These are phyloP conservation scores for Fusarium sp. DNA, from an alignment of 2,329 filamentous ascomycete genomes.

Conservation along the genomic window DNA sequence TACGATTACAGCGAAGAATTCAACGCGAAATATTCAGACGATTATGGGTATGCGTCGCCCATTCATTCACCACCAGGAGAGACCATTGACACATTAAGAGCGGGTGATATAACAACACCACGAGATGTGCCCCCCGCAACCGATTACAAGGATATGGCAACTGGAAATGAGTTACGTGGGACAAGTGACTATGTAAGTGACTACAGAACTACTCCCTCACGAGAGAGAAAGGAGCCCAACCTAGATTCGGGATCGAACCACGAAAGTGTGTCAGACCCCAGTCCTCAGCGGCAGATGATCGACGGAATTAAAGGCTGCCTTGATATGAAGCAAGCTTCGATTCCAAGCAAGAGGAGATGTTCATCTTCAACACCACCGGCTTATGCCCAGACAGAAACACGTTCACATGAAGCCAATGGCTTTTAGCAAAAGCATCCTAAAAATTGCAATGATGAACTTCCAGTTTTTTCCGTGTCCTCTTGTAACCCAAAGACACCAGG, in stretches of 20 bases:
- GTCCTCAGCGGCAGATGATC: not conserved
- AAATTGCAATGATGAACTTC: not conserved
- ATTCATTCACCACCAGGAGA: constrained; percentile 52
- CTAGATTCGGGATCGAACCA: not conserved
- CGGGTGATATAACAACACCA: constrained; percentile 31
- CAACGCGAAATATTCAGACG: constrained; percentile 51
- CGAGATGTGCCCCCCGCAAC: not conserved
- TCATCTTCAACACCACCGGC: constrained; percentile 26
- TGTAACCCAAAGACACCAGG: constrained; percentile 17
- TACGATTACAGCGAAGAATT: constrained; percentile 69
- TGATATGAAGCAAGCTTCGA: not conserved
- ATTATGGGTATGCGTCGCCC: constrained; percentile 38
- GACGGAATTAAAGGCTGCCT: not conserved
- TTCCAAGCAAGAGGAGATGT: constrained; percentile 1
- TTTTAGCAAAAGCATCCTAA: constrained; percentile 25
- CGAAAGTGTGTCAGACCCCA: constrained; percentile 1
- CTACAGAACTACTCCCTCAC: not conserved
- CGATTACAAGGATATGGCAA: constrained; percentile 7
- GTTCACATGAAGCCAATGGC: constrained; percentile 2
- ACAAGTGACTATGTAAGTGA: constrained; percentile 1
- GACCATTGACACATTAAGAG: constrained; percentile 46
- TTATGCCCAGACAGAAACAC: not conserved
- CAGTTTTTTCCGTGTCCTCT: not conserved
- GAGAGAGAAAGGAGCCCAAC: not conserved
- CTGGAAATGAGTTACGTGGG: not conserved